Base-by-base conservation (phyloP, 2,329 filamentous ascomycete species). In the Moelleriella libera region DNA sequence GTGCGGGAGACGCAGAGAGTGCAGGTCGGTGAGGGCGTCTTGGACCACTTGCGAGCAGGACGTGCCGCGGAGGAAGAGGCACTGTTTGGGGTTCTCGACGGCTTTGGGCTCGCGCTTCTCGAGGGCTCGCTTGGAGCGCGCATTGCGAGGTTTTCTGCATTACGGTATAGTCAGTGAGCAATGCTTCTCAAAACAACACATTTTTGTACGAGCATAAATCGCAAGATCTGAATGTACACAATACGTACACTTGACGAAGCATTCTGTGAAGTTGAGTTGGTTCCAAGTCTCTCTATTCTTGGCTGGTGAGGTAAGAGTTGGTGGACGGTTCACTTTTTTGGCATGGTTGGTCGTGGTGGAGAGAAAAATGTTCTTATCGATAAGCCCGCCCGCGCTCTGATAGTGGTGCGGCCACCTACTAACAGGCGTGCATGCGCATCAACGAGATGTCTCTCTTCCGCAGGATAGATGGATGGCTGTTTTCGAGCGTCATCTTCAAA, bases 51-150 rank as follows among this genome's bases (percentile, higher is more conserved):
- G 82, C 43, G 86, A 90, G 63, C 86, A 90, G 63, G 80, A 84
- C 46, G 85, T 88, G 58, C 89, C 90, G 53, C 88, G 84, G 53
- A 98, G 80, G 65, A 98, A 85, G 55, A 98, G 82, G 50, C 86
- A 85, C 32, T 78, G 85, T 69, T 95, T 96, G 51, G 88, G 80
- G 67, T 94, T 92, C 70, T 98, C 92, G 66, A 85, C 70, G 55
- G 80, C 72, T 66, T 96, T 94, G 49, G 92, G 87, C 60, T 87
- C 89, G 60, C 86, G 85, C 68, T 94, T 90, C 64, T 94, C 92
- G 62, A 97, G 82, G 54, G 87, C 89, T 58, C 92, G 84, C 75
- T 95, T 95, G 49, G 88, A 92, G 72, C 92, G 88, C 57, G 90
- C 88, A 68, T 78, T 80, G 53, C 73, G 71, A 54, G 76, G 76